Evolutionary conservation across 805 yeast genomes (phyloP).

Genomic region (Henningerozyma blattae): DNA sequence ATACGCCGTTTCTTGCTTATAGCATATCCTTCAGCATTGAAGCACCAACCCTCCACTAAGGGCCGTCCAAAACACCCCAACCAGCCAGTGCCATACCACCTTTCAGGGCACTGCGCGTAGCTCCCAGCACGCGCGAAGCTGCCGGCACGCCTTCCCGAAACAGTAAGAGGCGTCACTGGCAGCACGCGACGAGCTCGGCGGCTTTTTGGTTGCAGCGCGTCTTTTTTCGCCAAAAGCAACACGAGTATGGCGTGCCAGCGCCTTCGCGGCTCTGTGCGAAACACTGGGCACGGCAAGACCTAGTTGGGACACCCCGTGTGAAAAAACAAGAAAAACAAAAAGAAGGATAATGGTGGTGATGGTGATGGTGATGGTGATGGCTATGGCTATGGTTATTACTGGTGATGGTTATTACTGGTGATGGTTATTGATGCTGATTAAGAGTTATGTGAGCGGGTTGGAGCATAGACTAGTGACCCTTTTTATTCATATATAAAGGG

Average conservation of each 20-base stretch:
- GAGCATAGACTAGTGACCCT: background rate
- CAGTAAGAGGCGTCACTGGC: background rate
- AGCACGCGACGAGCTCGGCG: background rate
- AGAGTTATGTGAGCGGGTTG: background rate
- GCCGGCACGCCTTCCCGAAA: background rate
- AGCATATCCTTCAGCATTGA: no score
- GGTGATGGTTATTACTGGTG: background rate
- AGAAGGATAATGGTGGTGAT: no score
- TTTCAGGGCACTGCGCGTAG: background rate
- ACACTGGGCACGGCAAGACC: background rate
- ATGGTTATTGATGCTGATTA: no score
- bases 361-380: no score
- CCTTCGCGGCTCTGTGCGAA: conserved; percentile 16
- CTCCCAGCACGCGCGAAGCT: background rate
- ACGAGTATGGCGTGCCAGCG: conserved; percentile 13
- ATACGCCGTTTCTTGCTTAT: no score
- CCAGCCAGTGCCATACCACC: background rate
- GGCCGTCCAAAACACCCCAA: background rate
- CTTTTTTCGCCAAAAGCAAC: conserved; percentile 10
- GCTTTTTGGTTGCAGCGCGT: conserved; percentile 10
- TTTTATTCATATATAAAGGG: conserved; percentile 1
- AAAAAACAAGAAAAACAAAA: background rate
- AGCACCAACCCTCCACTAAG: no score
- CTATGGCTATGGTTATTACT: background rate
- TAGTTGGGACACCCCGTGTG: no score